A percentile compares a stretch with the other conserved stretches of the same genome.
Conservation (phyloP, 768 basidiomycete species). For the Tulasnella calospora region DNA sequence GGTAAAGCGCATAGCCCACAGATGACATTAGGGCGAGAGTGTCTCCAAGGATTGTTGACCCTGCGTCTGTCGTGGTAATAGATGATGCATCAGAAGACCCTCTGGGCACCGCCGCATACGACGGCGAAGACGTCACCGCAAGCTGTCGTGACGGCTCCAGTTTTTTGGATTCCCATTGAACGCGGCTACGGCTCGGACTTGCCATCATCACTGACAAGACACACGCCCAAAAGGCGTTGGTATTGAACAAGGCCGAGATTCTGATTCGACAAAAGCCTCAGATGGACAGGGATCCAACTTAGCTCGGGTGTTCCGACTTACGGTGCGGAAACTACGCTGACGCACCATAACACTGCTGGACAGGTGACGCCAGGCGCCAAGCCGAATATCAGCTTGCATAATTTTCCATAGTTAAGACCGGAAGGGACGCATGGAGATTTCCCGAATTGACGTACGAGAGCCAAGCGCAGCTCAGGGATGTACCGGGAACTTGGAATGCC, state of each 20-base stretch:
- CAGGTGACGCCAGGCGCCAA: conserved; percentile 27
- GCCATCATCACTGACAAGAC: conserved; percentile 50
- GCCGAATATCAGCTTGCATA: neutral
- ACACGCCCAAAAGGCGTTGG: conserved; percentile 89
- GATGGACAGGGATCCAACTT: neutral
- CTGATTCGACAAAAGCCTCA: conserved; percentile 39
- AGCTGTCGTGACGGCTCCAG: conserved; percentile 73
- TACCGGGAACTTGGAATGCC: conserved; percentile 48
- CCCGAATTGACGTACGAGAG: conserved; percentile 44
- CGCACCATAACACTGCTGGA: conserved; percentile 69
- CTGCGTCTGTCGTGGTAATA: neutral
- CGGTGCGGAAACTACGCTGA: conserved; percentile 64
- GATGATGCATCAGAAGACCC: neutral
- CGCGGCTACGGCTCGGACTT: neutral
- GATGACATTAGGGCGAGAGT: conserved; percentile 67
- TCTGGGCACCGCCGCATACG: conserved; percentile 56
- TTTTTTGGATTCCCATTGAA: conserved; percentile 56
- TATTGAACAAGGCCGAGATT: conserved; percentile 78
- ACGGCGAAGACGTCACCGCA: conserved; percentile 75
- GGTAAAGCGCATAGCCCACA: conserved; percentile 67
- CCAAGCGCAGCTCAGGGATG: conserved; percentile 45
- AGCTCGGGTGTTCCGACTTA: conserved; percentile 41
- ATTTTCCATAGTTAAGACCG: neutral
- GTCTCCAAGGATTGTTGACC: conserved; percentile 50
- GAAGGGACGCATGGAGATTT: conserved; percentile 3